phyloP scores from a whole-genome alignment of 768 basidiomycete species.

The Suillus cothurnatus region DNA sequence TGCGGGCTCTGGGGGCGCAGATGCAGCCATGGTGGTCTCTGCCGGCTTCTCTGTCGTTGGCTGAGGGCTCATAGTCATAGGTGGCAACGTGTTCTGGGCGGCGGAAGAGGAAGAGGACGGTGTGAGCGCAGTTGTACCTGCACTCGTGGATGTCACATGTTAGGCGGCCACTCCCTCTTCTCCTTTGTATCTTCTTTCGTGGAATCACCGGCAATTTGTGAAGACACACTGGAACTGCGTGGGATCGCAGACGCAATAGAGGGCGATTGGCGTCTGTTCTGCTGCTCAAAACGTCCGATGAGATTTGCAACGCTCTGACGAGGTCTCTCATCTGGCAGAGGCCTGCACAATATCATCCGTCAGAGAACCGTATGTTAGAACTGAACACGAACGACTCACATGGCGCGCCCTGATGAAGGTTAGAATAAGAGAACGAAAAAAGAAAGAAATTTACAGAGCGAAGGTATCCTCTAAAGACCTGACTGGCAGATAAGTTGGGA shows the following conservation, averaged over 20 bases:
- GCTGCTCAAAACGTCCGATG: conserved; percentile 86
- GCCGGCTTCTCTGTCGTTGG: conserved; percentile 29
- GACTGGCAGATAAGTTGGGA: conserved; percentile 13
- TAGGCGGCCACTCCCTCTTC: conserved; percentile 79
- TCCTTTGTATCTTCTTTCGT: conserved; percentile 68
- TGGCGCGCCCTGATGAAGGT: conserved; percentile 24
- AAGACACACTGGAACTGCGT: conserved; percentile 68
- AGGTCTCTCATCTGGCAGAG: conserved; percentile 85
- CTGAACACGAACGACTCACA: conserved; percentile 25
- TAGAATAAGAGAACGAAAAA: conserved; percentile 13
- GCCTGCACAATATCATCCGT: conserved; percentile 48
- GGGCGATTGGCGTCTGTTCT: conserved; percentile 64
- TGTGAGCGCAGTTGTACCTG: conserved; percentile 37
- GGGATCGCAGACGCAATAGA: conserved; percentile 41
- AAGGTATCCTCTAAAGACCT: conserved; percentile 14
- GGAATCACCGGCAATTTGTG: conserved; percentile 65
- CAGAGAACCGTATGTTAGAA: conserved; percentile 13
- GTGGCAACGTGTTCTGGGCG: conserved; percentile 19
- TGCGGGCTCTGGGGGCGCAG: conserved; percentile 23
- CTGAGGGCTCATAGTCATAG: conserved; percentile 31
- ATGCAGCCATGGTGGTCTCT: conserved; percentile 20
- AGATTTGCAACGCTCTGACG: conserved; percentile 87
- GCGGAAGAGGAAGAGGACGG: conserved; percentile 38
- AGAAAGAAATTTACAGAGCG: conserved; percentile 17
- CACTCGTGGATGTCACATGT: conserved; percentile 28